Evolutionary conservation across 176 grass and related monocot species (phyloP).

Genomic region (Raddia guianensis): DNA sequence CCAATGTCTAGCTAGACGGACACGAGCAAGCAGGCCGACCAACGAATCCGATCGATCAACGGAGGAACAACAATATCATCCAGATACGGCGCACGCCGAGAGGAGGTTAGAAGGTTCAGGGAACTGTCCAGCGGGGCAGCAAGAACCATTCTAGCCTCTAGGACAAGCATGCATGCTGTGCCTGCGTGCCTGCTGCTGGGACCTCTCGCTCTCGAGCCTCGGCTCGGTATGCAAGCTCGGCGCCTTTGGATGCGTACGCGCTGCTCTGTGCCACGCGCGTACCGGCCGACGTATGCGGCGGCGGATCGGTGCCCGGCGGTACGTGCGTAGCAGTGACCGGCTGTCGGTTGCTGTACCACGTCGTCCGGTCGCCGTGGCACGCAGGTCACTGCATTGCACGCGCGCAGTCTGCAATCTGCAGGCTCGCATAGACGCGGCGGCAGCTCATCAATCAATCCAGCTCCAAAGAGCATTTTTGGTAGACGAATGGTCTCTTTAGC

Average conservation of each 20-base stretch:
- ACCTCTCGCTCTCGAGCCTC: background rate
- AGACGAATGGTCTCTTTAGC: too few species aligned
- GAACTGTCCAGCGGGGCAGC: background rate
- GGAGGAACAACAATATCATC: background rate
- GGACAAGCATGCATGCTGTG: background rate
- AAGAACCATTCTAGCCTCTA: background rate
- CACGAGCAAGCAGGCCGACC: background rate
- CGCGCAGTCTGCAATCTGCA: too few species aligned
- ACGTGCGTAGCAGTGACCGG: background rate
- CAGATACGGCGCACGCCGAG: background rate
- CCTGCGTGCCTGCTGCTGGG: background rate
- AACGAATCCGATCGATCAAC: background rate
- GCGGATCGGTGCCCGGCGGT: background rate
- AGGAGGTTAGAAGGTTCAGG: background rate
- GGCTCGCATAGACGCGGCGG: too few species aligned
- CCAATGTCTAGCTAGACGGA: background rate
- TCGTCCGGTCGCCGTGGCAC: slow-evolving; percentile 12
- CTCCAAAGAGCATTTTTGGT: too few species aligned
- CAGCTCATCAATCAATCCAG: too few species aligned
- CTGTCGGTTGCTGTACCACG: background rate
- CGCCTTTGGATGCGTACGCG: slow-evolving; percentile 2
- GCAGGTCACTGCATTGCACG: too few species aligned
- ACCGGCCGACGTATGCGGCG: background rate
- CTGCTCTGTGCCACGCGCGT: background rate
- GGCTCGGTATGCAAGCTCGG: background rate